These are phyloP conservation scores for Rostrohypoxylon terebratum DNA, from an alignment of 495 filamentous ascomycete species.

Conservation along the genomic window DNA sequence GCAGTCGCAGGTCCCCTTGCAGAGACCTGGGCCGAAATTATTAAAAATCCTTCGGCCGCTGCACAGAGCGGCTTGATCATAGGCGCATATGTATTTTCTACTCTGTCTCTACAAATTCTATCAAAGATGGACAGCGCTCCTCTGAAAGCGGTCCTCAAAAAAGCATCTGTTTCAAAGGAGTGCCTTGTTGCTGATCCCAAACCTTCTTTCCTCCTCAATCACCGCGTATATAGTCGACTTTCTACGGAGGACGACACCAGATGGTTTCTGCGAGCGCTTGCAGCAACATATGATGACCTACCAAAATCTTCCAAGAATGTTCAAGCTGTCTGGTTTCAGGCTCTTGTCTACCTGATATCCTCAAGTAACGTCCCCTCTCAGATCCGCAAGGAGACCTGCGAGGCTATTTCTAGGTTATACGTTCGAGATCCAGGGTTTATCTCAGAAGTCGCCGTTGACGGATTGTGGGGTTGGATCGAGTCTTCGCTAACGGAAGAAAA, in stretches of 20 bases:
- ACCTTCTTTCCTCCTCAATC: slow-evolving; percentile 85
- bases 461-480: slow-evolving; percentile 85
- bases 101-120: slow-evolving; percentile 64
- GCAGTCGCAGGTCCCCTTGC: slow-evolving; percentile 73
- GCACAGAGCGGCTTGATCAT: slow-evolving; percentile 81
- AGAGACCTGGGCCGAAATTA: slow-evolving; percentile 80
- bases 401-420: slow-evolving; percentile 70
- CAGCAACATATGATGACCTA: slow-evolving; percentile 64
- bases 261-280: slow-evolving; percentile 80
- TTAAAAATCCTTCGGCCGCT: slow-evolving; percentile 77
- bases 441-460: slow-evolving; percentile 70
- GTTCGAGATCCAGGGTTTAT: slow-evolving; percentile 64
- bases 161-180: slow-evolving; percentile 69
- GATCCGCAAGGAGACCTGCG: slow-evolving; percentile 68
- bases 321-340: slow-evolving; percentile 78
- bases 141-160: slow-evolving; percentile 63
- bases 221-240: slow-evolving; percentile 84
- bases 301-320: slow-evolving; percentile 44
- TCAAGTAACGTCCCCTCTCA: slow-evolving; percentile 66
- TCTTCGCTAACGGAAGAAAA: slow-evolving; percentile 74
- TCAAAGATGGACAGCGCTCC: slow-evolving; percentile 57
- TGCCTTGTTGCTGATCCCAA: slow-evolving; percentile 75
- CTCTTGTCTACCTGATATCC: slow-evolving; percentile 81
- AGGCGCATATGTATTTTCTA: slow-evolving; percentile 77
- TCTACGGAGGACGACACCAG: slow-evolving; percentile 74